These are phyloP conservation scores for Trichoderma cornu-damae DNA, from an alignment of 2,329 filamentous ascomycete species.

Conservation along the genomic window DNA sequence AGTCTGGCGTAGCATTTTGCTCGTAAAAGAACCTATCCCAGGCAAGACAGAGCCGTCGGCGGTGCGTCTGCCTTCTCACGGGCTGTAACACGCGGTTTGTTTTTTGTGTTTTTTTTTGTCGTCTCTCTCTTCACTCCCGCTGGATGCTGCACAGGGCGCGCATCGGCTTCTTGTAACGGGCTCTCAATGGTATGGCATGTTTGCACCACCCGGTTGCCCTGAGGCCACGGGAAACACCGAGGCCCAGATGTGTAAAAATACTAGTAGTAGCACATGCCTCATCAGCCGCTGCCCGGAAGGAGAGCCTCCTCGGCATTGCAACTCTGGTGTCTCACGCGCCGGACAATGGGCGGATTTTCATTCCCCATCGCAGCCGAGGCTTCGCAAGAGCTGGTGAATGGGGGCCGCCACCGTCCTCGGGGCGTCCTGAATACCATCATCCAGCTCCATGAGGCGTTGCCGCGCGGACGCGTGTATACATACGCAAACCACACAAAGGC, in stretches of 20 bases:
- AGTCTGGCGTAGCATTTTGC: neutral
- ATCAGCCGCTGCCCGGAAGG: no score
- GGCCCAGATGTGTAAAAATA: neutral
- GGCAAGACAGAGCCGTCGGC: neutral
- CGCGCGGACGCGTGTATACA: no score
- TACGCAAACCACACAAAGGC: no score
- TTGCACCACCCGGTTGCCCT: conserved; percentile 15
- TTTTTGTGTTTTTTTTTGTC: no score
- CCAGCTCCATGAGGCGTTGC: no score
- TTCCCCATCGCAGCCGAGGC: no score
- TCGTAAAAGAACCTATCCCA: neutral
- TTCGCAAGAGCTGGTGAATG: no score
- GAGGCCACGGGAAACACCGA: conserved; percentile 6
- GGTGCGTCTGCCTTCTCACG: neutral
- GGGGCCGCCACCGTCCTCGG: no score
- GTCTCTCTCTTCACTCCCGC: conserved; percentile 8
- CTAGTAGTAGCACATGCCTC: neutral
- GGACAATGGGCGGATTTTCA: no score
- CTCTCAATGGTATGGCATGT: conserved; percentile 11
- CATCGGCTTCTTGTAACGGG: neutral
- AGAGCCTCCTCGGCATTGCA: no score
- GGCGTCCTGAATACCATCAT: no score
- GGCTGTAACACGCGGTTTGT: conserved; percentile 10
- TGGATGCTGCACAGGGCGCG: neutral
- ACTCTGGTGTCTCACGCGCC: no score